Evolutionary conservation across 2,329 filamentous ascomycete species (phyloP).

Genomic region (Aspergillus fructus): DNA sequence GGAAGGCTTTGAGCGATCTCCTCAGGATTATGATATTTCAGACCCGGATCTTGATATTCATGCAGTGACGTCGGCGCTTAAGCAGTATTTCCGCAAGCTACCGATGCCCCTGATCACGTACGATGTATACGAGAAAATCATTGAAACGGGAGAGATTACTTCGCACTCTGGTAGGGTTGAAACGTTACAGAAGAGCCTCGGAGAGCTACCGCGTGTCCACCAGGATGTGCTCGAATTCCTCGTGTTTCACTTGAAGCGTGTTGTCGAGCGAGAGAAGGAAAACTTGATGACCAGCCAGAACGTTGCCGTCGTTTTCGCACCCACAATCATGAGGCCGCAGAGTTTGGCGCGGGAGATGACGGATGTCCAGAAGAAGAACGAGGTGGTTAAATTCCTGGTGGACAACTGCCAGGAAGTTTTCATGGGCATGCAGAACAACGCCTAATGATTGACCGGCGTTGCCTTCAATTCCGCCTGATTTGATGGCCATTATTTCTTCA

Average conservation of each 20-base stretch:
- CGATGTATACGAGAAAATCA: slow-evolving; percentile 83
- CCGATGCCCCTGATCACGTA: slow-evolving; percentile 87
- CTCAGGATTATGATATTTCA: slow-evolving; percentile 81
- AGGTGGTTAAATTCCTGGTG: slow-evolving; percentile 87
- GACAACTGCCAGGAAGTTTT: slow-evolving; percentile 87
- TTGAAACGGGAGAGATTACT: slow-evolving; percentile 67
- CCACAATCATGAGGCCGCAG: slow-evolving; percentile 91
- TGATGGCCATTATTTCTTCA: background rate
- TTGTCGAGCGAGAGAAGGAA: slow-evolving; percentile 77
- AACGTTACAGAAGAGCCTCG: slow-evolving; percentile 71
- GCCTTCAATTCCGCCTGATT: background rate
- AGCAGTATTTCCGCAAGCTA: slow-evolving; percentile 95
- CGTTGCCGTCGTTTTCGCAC: slow-evolving; percentile 92
- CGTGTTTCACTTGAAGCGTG: slow-evolving; percentile 86
- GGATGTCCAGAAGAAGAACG: slow-evolving; percentile 91
- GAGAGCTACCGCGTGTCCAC: slow-evolving; percentile 77
- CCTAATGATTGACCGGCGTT: background rate
- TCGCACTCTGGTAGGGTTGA: slow-evolving; percentile 67
- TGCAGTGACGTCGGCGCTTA: slow-evolving; percentile 89
- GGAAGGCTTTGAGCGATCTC: slow-evolving; percentile 81
- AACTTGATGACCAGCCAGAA: slow-evolving; percentile 98
- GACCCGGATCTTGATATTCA: slow-evolving; percentile 94
- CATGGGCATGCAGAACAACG: slow-evolving; percentile 38
- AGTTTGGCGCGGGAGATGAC: slow-evolving; percentile 93
- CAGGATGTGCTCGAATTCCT: slow-evolving; percentile 89